Percentiles rank a stretch among this genome's conserved stretches.
phyloP scores from a whole-genome alignment of 148 eudicot species.

The Suaeda aralocaspica region DNA sequence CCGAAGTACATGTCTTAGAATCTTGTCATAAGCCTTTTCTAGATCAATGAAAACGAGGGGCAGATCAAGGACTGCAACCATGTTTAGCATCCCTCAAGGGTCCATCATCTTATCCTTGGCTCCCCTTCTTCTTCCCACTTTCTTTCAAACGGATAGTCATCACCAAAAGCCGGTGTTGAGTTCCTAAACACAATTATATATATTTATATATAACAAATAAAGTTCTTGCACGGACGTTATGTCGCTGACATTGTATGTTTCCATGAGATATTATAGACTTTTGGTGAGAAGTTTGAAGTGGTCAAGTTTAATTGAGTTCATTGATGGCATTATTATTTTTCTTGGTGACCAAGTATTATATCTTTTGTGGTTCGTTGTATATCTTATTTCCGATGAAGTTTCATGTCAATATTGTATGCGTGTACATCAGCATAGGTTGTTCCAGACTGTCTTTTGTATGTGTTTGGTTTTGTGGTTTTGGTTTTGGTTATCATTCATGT shows the following conservation, averaged over 20 bases:
- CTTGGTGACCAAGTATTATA: neutral
- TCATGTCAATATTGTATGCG: neutral
- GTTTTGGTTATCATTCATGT: neutral
- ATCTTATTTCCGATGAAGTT: neutral
- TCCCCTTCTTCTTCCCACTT: too few species aligned
- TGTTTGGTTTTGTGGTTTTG: neutral
- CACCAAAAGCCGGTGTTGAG: too few species aligned
- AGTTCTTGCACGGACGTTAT: too few species aligned
- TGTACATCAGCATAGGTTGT: neutral
- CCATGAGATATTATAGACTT: neutral
- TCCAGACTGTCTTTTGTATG: neutral
- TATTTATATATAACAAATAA: too few species aligned
- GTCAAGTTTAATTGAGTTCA: neutral
- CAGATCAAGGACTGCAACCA: too few species aligned
- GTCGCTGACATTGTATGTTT: neutral
- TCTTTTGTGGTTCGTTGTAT: neutral
- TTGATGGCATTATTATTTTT: neutral
- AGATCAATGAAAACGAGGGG: too few species aligned
- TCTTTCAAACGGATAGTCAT: too few species aligned
- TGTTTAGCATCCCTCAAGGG: too few species aligned
- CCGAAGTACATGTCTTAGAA: too few species aligned
- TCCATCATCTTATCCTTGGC: too few species aligned
- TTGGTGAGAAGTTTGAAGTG: slow-evolving; percentile 5
- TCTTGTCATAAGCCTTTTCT: too few species aligned
- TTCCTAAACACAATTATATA: too few species aligned